Evolutionary conservation across 1,139 yeast genomes (phyloP).

Genomic region (Maudiozyma humilis): DNA sequence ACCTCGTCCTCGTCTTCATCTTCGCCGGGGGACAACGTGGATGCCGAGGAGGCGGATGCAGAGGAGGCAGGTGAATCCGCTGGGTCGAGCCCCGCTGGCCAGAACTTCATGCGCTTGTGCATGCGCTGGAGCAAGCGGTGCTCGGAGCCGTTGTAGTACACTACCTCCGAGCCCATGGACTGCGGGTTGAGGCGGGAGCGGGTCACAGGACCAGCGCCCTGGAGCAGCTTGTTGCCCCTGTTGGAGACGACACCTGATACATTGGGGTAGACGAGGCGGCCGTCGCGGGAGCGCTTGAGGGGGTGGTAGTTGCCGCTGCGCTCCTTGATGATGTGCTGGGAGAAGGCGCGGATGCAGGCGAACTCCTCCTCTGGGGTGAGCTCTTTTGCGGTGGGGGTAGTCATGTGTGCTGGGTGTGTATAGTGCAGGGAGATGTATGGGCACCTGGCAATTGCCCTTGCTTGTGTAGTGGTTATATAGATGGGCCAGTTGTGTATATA

Average conservation of each 20-base stretch:
- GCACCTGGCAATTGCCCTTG: too few species aligned
- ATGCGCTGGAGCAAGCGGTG: conserved; percentile 29
- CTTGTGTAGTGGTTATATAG: too few species aligned
- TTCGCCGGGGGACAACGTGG: too few species aligned
- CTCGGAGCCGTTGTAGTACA: conserved; percentile 32
- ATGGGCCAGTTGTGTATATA: too few species aligned
- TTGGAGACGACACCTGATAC: conserved; percentile 37
- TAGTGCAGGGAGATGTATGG: too few species aligned
- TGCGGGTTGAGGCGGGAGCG: conserved; percentile 32
- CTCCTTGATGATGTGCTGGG: conserved; percentile 26
- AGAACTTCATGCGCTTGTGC: conserved; percentile 24
- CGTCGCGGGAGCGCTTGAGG: conserved; percentile 25
- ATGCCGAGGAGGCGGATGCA: too few species aligned
- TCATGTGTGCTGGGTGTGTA: too few species aligned
- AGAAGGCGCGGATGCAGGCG: conserved; percentile 18
- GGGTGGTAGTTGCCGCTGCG: conserved; percentile 30
- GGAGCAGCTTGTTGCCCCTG: conserved; percentile 53
- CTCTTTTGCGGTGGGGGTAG: conserved; percentile 2
- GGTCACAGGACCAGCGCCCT: conserved; percentile 37
- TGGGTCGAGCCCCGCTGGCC: too few species aligned
- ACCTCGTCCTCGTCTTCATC: conserved; percentile 22
- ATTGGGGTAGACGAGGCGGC: conserved; percentile 20
- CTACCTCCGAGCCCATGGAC: conserved; percentile 33
- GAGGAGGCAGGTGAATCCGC: conserved; percentile 13
- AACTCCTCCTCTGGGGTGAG: conserved; percentile 5